Percentiles rank a stretch among this genome's conserved stretches.
Conservation (phyloP, 208 protist species). For the Acanthamoeba royreba region DNA sequence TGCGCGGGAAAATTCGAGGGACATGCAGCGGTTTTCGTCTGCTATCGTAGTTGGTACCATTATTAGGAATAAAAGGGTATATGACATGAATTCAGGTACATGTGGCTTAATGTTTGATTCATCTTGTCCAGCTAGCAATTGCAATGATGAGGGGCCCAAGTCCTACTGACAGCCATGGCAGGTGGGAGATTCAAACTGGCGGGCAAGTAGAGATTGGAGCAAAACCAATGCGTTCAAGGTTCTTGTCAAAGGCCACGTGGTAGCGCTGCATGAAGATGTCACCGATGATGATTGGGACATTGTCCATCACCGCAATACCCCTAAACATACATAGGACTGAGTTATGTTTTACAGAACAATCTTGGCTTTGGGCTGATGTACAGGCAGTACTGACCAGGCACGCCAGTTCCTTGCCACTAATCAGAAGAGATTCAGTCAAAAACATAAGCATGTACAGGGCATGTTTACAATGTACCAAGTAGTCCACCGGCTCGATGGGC, state of each 20-base stretch:
- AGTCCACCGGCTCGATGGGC: background rate
- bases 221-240: background rate
- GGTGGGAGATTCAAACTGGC: background rate
- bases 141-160: too few relatives aligned
- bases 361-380: too few relatives aligned
- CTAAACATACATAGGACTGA: too few relatives aligned
- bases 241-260: background rate
- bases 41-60: too few relatives aligned
- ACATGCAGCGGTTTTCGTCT: too few relatives aligned
- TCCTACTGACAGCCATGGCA: too few relatives aligned
- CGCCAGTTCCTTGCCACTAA: background rate
- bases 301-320: background rate
- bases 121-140: too few relatives aligned
- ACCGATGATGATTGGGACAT: background rate
- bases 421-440: background rate
- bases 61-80: too few relatives aligned
- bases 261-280: constrained; percentile 15
- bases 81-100: too few relatives aligned
- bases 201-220: background rate
- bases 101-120: too few relatives aligned
- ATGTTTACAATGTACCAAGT: background rate
- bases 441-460: background rate
- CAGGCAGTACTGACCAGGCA: background rate
- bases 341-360: too few relatives aligned
- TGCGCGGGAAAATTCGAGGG: too few relatives aligned